A percentile compares a stretch with the other conserved stretches of the same genome.
phyloP scores from a whole-genome alignment of 192 early-diverging fungal genomes.

The Backusella westeae region DNA sequence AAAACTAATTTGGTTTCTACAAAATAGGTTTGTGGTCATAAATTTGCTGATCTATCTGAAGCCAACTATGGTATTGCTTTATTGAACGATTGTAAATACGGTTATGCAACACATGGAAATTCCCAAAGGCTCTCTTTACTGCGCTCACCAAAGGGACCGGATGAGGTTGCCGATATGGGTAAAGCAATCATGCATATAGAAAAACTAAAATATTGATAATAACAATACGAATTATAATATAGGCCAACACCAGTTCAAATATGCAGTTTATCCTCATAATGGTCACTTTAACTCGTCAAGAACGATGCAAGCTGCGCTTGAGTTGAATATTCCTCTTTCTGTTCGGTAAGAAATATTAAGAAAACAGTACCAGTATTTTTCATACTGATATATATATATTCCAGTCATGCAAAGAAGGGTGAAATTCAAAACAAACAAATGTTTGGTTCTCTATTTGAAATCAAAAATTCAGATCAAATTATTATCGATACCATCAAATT shows the following conservation, averaged over 20 bases:
- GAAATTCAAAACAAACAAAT: slow-evolving; percentile 1
- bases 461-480: slow-evolving; percentile 55
- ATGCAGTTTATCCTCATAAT: slow-evolving; percentile 88
- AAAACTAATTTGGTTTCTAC: not conserved
- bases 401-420: slow-evolving; percentile 6
- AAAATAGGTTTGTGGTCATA: slow-evolving; percentile 89
- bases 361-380: not conserved
- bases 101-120: slow-evolving; percentile 82
- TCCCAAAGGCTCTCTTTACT: slow-evolving; percentile 84
- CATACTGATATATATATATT: not conserved
- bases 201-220: not conserved
- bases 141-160: slow-evolving; percentile 83
- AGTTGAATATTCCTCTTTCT: slow-evolving; percentile 85
- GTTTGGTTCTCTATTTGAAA: slow-evolving; percentile 31
- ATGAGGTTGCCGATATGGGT: slow-evolving; percentile 66
- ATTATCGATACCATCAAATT: slow-evolving; percentile 92
- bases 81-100: slow-evolving; percentile 97
- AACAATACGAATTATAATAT: slow-evolving; percentile 36
- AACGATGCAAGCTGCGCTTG: slow-evolving; percentile 87
- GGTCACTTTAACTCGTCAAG: slow-evolving; percentile 75
- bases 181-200: slow-evolving; percentile 7
- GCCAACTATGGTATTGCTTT: slow-evolving; percentile 93
- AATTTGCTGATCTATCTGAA: slow-evolving; percentile 95
- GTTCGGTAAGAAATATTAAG: slow-evolving; percentile 33
- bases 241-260: slow-evolving; percentile 82